Evolutionary conservation across 768 basidiomycete species (phyloP), one percentile per base, ranked within the genome.

Genomic region (Tephrocybe rancida): DNA sequence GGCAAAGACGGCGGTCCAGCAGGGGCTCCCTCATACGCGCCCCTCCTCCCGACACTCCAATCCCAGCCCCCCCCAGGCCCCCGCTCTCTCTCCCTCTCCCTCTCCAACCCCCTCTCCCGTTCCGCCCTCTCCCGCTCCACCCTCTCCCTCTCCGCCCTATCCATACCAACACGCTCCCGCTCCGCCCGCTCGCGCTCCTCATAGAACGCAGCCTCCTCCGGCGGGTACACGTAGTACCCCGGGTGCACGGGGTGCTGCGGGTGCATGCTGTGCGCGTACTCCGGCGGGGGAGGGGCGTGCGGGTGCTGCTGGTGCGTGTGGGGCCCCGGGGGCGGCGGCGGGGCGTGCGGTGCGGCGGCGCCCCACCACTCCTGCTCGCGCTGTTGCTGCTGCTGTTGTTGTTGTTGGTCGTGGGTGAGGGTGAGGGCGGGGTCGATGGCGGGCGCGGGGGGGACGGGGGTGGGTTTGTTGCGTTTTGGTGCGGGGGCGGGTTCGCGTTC

Each of bases 131-230:
- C 54, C 10, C 32, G 10, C 14, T 3, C 7, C 14, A 18, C 41
- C 39, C 53, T 52, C 9, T 61, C 56, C 2, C 57, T 18, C 25
- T 64, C 59, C 16, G 58, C 57, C 7, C 57, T 52, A 34, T 64
- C 63, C 5, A 60, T 44, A 29, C 62, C 66, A 19, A 32, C 35
- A 16, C 35, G 35, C 35, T 37, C 35, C 7, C 35, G 35, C 35
- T 37, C 35, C 35, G 10, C 35, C 35, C 35, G 7, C 35, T 37
- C 35, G 11, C 35, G 7, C 45, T 44, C 48, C 42, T 52, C 48
- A 48, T 42, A 43, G 3, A 42, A 38, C 21, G 27, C 27, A 11
- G 22, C 27, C 41, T 27, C 21, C 46, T 27, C 26, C 58, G 50
- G 4, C 59, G 46, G 35, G 57, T 59, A 18, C 60, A 29, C 37